Conservation (phyloP, 352 stramenopile species). For the Pythium dissotocum region DNA sequence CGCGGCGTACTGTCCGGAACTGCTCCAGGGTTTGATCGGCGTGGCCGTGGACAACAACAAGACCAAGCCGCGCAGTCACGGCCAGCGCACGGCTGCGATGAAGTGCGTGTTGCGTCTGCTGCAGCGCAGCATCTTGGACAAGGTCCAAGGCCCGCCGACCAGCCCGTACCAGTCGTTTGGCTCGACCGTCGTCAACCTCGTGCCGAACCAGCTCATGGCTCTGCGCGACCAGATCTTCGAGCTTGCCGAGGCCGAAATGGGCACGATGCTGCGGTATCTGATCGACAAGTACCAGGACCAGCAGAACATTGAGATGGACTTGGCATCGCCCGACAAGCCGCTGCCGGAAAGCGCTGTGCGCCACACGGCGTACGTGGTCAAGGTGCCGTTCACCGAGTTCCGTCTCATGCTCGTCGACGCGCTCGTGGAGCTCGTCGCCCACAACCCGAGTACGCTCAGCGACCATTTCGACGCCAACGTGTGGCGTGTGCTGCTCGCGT, state of each 20-base stretch:
- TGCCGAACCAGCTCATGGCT: constrained; percentile 77
- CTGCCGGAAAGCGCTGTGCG: constrained; percentile 66
- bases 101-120: constrained; percentile 77
- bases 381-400: constrained; percentile 89
- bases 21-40: constrained; percentile 81
- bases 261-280: constrained; percentile 68
- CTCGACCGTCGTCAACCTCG: constrained; percentile 81
- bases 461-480: constrained; percentile 80
- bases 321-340: constrained; percentile 50
- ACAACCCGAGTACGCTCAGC: constrained; percentile 71
- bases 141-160: constrained; percentile 75
- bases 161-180: constrained; percentile 87
- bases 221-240: constrained; percentile 74
- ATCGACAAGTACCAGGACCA: constrained; percentile 78
- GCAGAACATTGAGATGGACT: constrained; percentile 77
- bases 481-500: constrained; percentile 84
- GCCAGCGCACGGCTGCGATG: constrained; percentile 82
- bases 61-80: constrained; percentile 34
- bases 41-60: constrained; percentile 44
- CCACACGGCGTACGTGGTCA: constrained; percentile 88
- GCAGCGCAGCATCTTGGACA: constrained; percentile 73
- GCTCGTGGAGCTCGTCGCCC: constrained; percentile 82
- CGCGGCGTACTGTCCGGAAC: constrained; percentile 76
- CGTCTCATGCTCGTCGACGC: constrained; percentile 83
- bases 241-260: constrained; percentile 64